These are phyloP conservation scores for Panicum hallii DNA, from an alignment of 202 grass and related monocot species.

Conservation along the genomic window DNA sequence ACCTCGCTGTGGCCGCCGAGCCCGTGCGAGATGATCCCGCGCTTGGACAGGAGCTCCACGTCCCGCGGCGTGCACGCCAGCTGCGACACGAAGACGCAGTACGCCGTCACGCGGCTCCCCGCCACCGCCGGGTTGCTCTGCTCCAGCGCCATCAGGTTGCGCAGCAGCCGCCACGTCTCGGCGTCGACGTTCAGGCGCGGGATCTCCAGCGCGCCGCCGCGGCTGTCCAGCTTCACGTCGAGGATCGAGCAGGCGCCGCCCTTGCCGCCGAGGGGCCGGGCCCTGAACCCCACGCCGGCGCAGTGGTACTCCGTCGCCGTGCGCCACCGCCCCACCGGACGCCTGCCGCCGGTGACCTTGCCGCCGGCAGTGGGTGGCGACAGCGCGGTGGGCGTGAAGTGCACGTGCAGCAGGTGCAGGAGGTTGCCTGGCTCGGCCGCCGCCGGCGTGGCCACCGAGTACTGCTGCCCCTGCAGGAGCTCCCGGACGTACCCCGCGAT, in stretches of 20 bases:
- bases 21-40: constrained; percentile 7
- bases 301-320: constrained; percentile 40
- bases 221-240: not conserved
- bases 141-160: constrained; percentile 50
- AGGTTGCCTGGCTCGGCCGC: constrained; percentile 4
- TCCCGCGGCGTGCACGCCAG: not conserved
- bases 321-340: constrained; percentile 31
- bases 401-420: constrained; percentile 51
- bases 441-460: not conserved
- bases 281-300: constrained; percentile 4
- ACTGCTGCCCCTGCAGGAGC: not conserved
- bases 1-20: constrained; percentile 34
- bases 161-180: constrained; percentile 31
- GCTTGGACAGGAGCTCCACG: constrained; percentile 27
- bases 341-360: not conserved
- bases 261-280: not conserved
- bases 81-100: constrained; percentile 45
- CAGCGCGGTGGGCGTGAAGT: not conserved
- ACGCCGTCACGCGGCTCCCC: constrained; percentile 34
- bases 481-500: not conserved
- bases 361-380: not conserved
- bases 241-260: not conserved
- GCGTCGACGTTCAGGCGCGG: constrained; percentile 25
- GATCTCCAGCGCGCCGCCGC: constrained; percentile 31
- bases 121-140: constrained; percentile 1